These are phyloP conservation scores for Naegleria fowleri DNA, from an alignment of 208 protist genomes.

Conservation along the genomic window DNA sequence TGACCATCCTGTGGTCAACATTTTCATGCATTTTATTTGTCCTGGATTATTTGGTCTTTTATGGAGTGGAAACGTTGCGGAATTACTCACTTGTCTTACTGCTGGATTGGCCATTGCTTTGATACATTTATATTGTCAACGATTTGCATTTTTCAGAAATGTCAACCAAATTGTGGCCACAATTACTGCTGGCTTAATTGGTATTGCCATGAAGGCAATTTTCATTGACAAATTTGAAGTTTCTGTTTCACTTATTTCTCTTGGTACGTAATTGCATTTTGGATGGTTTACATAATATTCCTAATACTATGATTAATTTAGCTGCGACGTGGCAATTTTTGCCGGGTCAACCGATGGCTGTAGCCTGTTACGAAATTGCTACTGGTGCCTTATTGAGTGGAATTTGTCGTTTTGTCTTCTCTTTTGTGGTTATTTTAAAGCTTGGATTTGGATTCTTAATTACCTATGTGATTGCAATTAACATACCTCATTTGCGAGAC, in stretches of 20 bases:
- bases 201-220: neutral
- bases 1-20: neutral
- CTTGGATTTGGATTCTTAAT: neutral
- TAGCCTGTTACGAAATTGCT: neutral
- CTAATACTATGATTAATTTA: too few relatives aligned
- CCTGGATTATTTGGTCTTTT: neutral
- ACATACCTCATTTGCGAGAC: neutral
- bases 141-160: neutral
- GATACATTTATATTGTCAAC: neutral
- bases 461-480: neutral
- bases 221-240: neutral
- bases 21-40: slow-evolving; percentile 1
- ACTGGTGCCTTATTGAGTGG: neutral
- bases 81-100: neutral
- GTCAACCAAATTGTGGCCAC: neutral
- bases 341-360: slow-evolving; percentile 6
- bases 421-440: neutral
- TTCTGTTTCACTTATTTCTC: neutral
- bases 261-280: too few relatives aligned
- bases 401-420: neutral
- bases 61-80: neutral
- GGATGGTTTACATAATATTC: too few relatives aligned
- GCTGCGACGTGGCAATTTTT: slow-evolving; percentile 10
- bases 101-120: neutral
- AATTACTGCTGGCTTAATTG: neutral